Conservation (phyloP, 108 stramenopile genomes). For the Cyclotella baltica region DNA sequence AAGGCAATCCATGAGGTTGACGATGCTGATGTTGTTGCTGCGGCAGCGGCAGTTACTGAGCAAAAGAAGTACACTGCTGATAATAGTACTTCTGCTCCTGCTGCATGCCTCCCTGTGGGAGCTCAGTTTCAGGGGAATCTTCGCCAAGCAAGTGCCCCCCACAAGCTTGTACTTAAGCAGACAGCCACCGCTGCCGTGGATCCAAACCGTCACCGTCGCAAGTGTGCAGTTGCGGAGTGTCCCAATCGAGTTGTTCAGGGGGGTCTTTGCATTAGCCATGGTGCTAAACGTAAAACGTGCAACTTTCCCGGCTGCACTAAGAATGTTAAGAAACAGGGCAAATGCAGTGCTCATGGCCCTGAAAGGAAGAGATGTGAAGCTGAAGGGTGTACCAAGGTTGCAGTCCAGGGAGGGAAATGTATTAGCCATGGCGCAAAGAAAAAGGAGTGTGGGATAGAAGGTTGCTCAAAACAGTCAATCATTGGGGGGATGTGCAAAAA, state of each 20-base stretch:
- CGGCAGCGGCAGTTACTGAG: background rate
- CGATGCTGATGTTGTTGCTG: background rate
- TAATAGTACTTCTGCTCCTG: background rate
- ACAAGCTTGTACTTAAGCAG: slow-evolving; percentile 7
- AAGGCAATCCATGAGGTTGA: slow-evolving; percentile 1
- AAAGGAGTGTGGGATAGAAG: slow-evolving; percentile 74
- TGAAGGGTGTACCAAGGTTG: slow-evolving; percentile 79
- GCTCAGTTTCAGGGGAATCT: background rate
- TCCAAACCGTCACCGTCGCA: slow-evolving; percentile 80
- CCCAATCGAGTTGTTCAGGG: slow-evolving; percentile 90
- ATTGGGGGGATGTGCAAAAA: slow-evolving; percentile 89
- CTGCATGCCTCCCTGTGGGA: background rate
- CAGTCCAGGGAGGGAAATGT: slow-evolving; percentile 88
- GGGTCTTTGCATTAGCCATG: slow-evolving; percentile 86
- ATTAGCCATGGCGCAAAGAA: slow-evolving; percentile 93
- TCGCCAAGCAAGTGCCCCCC: background rate
- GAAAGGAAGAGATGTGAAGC: slow-evolving; percentile 82
- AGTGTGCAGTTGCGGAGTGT: slow-evolving; percentile 76
- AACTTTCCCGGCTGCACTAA: slow-evolving; percentile 83
- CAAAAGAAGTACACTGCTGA: background rate
- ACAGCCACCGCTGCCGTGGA: background rate
- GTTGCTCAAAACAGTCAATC: slow-evolving; percentile 87
- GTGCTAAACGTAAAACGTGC: slow-evolving; percentile 87
- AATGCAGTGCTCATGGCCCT: slow-evolving; percentile 89
- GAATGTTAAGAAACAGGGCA: slow-evolving; percentile 87